These are phyloP conservation scores for Calycina herbarum DNA, from an alignment of 2,329 filamentous ascomycete genomes.

Conservation along the genomic window DNA sequence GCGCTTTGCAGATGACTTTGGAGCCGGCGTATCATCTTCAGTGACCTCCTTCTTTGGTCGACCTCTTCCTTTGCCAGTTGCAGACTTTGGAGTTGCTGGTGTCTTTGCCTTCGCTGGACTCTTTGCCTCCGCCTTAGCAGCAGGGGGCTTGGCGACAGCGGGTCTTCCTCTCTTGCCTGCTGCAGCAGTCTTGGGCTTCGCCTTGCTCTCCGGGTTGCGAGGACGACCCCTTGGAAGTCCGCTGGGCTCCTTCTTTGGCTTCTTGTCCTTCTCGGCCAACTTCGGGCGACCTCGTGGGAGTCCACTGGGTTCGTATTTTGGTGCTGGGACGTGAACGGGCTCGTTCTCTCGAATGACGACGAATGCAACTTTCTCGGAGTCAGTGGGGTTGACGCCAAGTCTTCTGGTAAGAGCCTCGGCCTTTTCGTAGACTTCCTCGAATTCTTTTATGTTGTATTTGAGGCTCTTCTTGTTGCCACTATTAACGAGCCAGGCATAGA, in stretches of 20 bases:
- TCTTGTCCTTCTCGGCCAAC: slow-evolving; percentile 21
- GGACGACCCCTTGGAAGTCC: slow-evolving; percentile 29
- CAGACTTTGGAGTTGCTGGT: background rate
- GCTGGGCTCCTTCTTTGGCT: slow-evolving; percentile 23
- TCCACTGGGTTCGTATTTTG: slow-evolving; percentile 27
- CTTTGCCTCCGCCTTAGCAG: background rate
- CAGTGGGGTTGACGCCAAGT: slow-evolving; percentile 56
- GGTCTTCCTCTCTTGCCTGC: slow-evolving; percentile 3
- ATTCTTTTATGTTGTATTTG: slow-evolving; percentile 72
- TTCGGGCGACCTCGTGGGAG: slow-evolving; percentile 27
- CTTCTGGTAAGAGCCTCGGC: slow-evolving; percentile 47
- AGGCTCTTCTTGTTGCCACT: slow-evolving; percentile 52
- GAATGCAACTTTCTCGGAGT: slow-evolving; percentile 71
- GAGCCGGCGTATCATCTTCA: slow-evolving; percentile 1
- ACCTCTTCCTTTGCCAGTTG: too few relatives aligned
- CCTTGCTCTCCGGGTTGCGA: slow-evolving; percentile 23
- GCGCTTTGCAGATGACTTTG: slow-evolving; percentile 12
- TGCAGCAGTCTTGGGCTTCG: slow-evolving; percentile 2
- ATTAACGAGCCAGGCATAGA: slow-evolving; percentile 70
- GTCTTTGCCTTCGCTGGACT: background rate
- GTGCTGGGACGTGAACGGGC: slow-evolving; percentile 25
- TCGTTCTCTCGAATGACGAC: slow-evolving; percentile 55
- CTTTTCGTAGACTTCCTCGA: slow-evolving; percentile 52
- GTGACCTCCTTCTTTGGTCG: slow-evolving; percentile 3
- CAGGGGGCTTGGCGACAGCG: background rate